Percentiles rank a stretch among this genome's conserved stretches.
These are phyloP conservation scores for Dendrobium nobile DNA, from an alignment of 106 monocot species.

Conservation along the genomic window DNA sequence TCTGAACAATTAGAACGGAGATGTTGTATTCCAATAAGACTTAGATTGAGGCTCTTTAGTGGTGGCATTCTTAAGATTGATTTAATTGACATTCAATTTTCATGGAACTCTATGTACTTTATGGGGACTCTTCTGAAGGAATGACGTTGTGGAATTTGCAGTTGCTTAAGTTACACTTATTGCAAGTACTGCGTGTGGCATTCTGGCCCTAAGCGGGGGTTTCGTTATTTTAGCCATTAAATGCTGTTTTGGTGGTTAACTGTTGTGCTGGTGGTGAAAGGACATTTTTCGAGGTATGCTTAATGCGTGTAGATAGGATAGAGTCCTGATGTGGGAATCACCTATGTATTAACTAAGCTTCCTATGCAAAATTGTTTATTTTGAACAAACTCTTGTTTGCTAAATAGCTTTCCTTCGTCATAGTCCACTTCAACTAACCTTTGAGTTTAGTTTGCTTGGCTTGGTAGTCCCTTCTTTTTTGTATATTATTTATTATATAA, in stretches of 20 bases:
- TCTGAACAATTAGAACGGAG: too few relatives aligned
- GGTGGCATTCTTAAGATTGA: neutral
- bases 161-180: neutral
- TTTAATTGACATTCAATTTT: neutral
- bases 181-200: neutral
- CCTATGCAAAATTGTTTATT: neutral
- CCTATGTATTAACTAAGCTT: neutral
- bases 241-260: neutral
- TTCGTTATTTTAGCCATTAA: neutral
- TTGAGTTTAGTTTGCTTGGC: neutral
- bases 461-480: too few relatives aligned
- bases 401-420: neutral
- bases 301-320: neutral
- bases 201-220: neutral
- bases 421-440: neutral
- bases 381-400: neutral
- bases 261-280: neutral
- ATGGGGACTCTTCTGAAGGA: neutral
- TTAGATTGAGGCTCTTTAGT: neutral
- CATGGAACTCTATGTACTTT: neutral
- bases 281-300: too few relatives aligned
- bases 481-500: neutral
- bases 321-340: neutral
- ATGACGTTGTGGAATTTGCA: neutral
- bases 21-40: too few relatives aligned